Percentiles rank a stretch among this genome's conserved stretches.
Conservation (phyloP, 352 stramenopile species). For the Detonula confervacea region DNA sequence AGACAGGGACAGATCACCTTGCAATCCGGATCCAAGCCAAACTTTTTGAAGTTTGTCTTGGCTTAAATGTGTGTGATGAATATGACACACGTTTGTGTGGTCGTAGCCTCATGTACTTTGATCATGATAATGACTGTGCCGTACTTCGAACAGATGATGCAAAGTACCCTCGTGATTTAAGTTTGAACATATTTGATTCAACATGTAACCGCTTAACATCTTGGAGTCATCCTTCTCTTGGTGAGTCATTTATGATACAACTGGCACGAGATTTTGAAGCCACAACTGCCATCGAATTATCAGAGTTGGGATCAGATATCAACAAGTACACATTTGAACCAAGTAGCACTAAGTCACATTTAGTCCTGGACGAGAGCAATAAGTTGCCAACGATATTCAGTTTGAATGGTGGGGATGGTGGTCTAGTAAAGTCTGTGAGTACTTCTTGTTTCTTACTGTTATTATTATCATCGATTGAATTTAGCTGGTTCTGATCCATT, state of each 20-base stretch:
- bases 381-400: slow-evolving; percentile 8
- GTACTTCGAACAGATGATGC: background rate
- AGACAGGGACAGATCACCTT: slow-evolving; percentile 2
- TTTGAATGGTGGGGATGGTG: background rate
- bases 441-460: too few species aligned
- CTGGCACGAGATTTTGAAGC: background rate
- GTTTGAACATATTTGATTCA: background rate
- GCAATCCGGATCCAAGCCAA: background rate
- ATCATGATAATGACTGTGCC: background rate
- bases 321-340: slow-evolving; percentile 1
- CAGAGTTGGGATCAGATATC: background rate
- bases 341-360: background rate
- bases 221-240: slow-evolving; percentile 20
- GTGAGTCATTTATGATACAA: slow-evolving; percentile 13
- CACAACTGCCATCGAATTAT: background rate
- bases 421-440: slow-evolving; percentile 6
- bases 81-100: background rate
- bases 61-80: slow-evolving; percentile 16
- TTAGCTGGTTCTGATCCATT: too few species aligned
- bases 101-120: slow-evolving; percentile 8
- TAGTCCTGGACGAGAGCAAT: slow-evolving; percentile 5
- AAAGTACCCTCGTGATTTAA: slow-evolving; percentile 1
- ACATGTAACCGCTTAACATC: slow-evolving; percentile 1
- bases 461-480: too few species aligned
- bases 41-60: slow-evolving; percentile 19